Evolutionary conservation across 768 basidiomycete genomes (phyloP).

Genomic region (Suillus subalutaceus): DNA sequence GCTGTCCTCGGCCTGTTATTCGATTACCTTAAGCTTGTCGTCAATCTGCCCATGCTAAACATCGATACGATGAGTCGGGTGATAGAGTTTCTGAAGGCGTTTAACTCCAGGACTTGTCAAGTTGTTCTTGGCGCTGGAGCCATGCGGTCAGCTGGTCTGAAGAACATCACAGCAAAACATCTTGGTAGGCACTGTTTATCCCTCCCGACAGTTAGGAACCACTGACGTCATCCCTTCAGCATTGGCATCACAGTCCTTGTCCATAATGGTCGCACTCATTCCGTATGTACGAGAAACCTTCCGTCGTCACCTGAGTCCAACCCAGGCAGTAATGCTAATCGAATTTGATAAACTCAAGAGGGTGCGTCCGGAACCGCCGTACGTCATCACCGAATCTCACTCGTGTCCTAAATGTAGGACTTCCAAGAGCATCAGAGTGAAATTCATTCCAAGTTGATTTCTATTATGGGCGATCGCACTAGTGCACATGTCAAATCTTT

Average conservation of each 20-base stretch:
- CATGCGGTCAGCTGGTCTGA: constrained; percentile 97
- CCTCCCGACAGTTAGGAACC: constrained; percentile 13
- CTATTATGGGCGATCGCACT: constrained; percentile 97
- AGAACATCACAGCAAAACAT: constrained; percentile 98
- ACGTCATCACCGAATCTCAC: constrained; percentile 7
- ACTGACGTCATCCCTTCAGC: constrained; percentile 49
- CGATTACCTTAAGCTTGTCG: constrained; percentile 87
- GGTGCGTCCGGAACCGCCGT: constrained; percentile 48
- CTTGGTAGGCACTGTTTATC: constrained; percentile 58
- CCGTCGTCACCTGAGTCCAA: constrained; percentile 88
- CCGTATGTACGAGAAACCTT: constrained; percentile 96
- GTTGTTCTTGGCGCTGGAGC: constrained; percentile 98
- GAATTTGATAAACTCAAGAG: constrained; percentile 99
- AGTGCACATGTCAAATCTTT: constrained; percentile 83
- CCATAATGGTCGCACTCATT: constrained; percentile 91
- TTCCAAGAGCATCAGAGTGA: constrained; percentile 99
- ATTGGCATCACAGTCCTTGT: constrained; percentile 93
- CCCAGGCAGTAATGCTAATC: constrained; percentile 94
- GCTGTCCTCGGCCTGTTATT: constrained; percentile 70
- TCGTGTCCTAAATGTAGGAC: constrained; percentile 53
- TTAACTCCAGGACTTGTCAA: constrained; percentile 97
- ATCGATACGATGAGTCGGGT: constrained; percentile 95
- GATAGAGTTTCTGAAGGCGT: constrained; percentile 95
- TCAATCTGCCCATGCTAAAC: constrained; percentile 86
- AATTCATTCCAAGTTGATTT: constrained; percentile 95